These are phyloP conservation scores for Trichocladium uniseriatum DNA, from an alignment of 495 filamentous ascomycete genomes.

Conservation along the genomic window DNA sequence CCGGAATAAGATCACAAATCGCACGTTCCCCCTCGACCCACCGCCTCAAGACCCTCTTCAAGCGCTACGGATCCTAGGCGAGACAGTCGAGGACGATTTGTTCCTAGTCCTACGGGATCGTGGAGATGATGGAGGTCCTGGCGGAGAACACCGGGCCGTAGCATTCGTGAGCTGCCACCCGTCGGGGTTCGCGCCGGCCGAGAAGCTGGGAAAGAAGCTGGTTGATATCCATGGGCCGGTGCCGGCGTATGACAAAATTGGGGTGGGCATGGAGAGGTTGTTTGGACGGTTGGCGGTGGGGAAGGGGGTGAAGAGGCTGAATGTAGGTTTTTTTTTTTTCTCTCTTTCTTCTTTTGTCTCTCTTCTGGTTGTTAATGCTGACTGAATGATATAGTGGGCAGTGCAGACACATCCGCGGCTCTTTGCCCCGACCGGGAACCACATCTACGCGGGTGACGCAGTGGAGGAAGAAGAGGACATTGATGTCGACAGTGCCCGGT, in stretches of 20 bases:
- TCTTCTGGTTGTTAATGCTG: slow-evolving; percentile 3
- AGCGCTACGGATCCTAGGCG: slow-evolving; percentile 43
- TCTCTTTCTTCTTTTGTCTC: neutral
- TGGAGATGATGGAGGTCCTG: slow-evolving; percentile 31
- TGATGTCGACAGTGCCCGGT: slow-evolving; percentile 41
- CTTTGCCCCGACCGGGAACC: slow-evolving; percentile 46
- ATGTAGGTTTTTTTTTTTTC: slow-evolving; percentile 30
- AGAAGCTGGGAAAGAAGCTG: slow-evolving; percentile 55
- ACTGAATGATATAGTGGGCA: slow-evolving; percentile 39
- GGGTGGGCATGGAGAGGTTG: slow-evolving; percentile 68
- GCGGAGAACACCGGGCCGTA: slow-evolving; percentile 47
- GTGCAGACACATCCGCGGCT: slow-evolving; percentile 49
- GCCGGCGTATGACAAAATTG: slow-evolving; percentile 64
- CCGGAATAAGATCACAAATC: slow-evolving; percentile 39
- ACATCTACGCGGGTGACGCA: slow-evolving; percentile 37
- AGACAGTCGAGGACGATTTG: slow-evolving; percentile 65
- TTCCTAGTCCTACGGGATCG: slow-evolving; percentile 54
- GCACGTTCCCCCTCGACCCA: slow-evolving; percentile 33
- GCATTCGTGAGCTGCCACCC: slow-evolving; percentile 68
- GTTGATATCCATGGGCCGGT: slow-evolving; percentile 62
- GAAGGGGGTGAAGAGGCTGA: slow-evolving; percentile 45
- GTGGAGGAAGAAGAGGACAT: slow-evolving; percentile 38
- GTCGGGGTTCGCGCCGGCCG: slow-evolving; percentile 55
- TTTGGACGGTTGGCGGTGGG: slow-evolving; percentile 51
- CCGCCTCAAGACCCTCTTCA: slow-evolving; percentile 18